Conservation (phyloP, 192 early-diverging fungal genomes). For the Coemansia sp. region DNA sequence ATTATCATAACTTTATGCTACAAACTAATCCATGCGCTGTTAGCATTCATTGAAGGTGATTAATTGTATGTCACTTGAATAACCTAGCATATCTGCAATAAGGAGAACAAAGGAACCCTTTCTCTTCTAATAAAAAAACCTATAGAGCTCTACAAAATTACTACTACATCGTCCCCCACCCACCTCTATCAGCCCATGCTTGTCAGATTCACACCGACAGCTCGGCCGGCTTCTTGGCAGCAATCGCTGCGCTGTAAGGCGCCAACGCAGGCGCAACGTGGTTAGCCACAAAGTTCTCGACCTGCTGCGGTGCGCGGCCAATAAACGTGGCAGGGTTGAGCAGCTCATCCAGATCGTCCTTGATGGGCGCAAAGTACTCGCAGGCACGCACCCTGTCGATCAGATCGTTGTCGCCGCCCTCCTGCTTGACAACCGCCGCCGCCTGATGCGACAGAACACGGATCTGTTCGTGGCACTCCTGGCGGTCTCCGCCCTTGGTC, state of each 20-base stretch:
- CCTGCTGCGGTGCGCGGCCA: slow-evolving; percentile 93
- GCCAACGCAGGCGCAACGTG: slow-evolving; percentile 83
- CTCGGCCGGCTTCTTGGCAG: slow-evolving; percentile 46
- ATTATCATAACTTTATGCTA: too few relatives aligned
- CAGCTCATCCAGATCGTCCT: slow-evolving; percentile 69
- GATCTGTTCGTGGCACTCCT: slow-evolving; percentile 96
- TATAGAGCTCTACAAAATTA: neutral
- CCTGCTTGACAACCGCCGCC: slow-evolving; percentile 84
- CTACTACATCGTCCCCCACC: neutral
- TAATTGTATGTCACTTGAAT: too few relatives aligned
- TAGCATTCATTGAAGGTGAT: too few relatives aligned
- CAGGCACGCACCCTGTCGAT: slow-evolving; percentile 83
- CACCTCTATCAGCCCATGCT: neutral
- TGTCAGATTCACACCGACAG: slow-evolving; percentile 27
- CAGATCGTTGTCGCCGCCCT: slow-evolving; percentile 94
- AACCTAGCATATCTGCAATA: too few relatives aligned
- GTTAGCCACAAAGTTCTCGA: slow-evolving; percentile 76
- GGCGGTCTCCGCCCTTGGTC: slow-evolving; percentile 91
- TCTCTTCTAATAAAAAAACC: neutral
- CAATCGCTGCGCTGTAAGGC: slow-evolving; percentile 68
- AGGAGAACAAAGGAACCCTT: neutral
- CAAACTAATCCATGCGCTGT: too few relatives aligned
- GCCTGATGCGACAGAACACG: slow-evolving; percentile 94
- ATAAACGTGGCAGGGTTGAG: slow-evolving; percentile 91
- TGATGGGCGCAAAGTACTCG: slow-evolving; percentile 87